Evolutionary conservation across 2,329 filamentous ascomycete species (phyloP).

Genomic region (Pseudogymnoascus sp.): DNA sequence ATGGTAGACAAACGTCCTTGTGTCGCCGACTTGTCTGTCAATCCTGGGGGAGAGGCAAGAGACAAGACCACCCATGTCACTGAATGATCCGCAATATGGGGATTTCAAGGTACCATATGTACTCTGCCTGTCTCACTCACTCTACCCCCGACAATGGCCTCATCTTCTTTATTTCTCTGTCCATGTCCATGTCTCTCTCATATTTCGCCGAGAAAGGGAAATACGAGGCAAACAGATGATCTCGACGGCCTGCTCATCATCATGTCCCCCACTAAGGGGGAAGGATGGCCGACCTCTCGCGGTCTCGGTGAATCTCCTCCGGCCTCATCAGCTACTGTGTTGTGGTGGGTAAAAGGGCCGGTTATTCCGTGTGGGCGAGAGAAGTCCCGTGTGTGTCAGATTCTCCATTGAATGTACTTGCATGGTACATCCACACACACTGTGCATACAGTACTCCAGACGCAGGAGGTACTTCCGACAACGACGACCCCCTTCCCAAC

Average conservation of each 20-base stretch:
- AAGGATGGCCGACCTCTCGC: background rate
- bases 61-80: background rate
- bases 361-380: background rate
- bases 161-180: background rate
- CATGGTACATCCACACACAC: background rate
- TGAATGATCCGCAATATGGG: background rate
- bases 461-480: background rate
- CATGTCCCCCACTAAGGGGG: background rate
- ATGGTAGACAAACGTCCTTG: background rate
- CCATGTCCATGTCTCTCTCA: background rate
- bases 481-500: background rate
- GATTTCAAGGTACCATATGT: background rate
- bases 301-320: background rate
- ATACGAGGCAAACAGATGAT: background rate
- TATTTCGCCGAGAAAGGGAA: slow-evolving; percentile 3
- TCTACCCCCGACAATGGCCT: background rate
- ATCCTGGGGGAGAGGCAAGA: background rate
- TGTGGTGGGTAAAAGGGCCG: background rate
- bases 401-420: background rate
- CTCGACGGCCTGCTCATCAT: background rate
- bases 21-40: background rate
- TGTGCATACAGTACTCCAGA: background rate
- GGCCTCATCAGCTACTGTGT: background rate
- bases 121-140: slow-evolving; percentile 1
- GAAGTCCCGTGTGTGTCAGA: background rate